Base-by-base conservation (phyloP, 192 early-diverging fungal genomes). In the Paraglomus occultum region DNA sequence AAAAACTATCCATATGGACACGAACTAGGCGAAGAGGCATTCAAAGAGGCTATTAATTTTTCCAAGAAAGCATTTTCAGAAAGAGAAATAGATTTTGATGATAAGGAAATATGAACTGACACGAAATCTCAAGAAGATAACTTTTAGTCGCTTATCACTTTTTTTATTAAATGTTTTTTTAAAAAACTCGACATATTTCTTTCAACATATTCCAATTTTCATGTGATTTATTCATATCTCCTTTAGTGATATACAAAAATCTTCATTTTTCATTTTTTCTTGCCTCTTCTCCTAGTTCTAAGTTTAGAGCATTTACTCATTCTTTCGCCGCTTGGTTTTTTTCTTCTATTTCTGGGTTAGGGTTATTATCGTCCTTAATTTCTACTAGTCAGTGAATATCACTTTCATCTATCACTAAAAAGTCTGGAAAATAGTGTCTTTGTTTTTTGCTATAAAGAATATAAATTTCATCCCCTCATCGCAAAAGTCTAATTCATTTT, bases 181-280 rank as follows among this genome's bases (percentile, higher is more conserved):
- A 62, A 62, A 43, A 40, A n/a, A n/a, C n/a, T 4, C 42, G 1
- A n/a, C 59, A 62, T 45, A 46, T 45, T 17, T 62, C 39, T 11
- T 62, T 62, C 59, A 62, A 62, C 59, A 62, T 44, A 62, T 62
- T 40, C 6, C 59, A 62, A 45, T 62, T 62, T 62, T 62, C 59
- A 43, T 62, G 59, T n/a, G 59, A 42, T 62, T 62, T 62, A 18
- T 4, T 43, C 59, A 62, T 62, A 62, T 62, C 59, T 62, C 59
- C 59, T n/a, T 62, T 62, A 62, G 59, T 43, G 46, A 62, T 43
- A 62, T 44, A 62, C 59, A 62, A 62, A 62, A 62, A 62, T 62
- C 59, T 62, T 62, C 59, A 46, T 17, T 62, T 62, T 62, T 62
- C 31, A 43, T 44, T 62, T 62, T 62, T 62, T 62, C 59, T 62